Evolutionary conservation across 73 alveolate species (phyloP), one percentile per base, ranked within the genome.

Genomic region (Symbiodinium pilosum): DNA sequence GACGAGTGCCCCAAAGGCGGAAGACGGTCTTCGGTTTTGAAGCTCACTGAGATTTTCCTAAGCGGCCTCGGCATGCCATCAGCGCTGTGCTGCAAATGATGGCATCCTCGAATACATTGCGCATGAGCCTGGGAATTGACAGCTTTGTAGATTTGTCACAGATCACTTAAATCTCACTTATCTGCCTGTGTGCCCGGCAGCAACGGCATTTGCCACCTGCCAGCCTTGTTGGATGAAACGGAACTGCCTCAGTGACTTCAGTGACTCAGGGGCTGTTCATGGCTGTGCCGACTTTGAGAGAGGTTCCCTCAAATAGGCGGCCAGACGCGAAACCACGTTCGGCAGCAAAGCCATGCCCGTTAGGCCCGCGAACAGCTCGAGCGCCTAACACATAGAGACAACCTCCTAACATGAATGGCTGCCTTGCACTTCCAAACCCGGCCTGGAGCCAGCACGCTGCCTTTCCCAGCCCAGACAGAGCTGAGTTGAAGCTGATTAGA

Each of bases 11-110:
- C n/a, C n/a, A n/a, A n/a, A n/a, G n/a, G n/a, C n/a, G n/a, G n/a
- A n/a, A n/a, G n/a, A n/a, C n/a, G 59, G 59, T 47, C 14, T 14
- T 14, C 59, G 59, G 59, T 47, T 14, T 47, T 47, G 14, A 6
- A 9, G 21, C 59, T 47, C 21, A 14, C 59, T 47, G 21, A 47
- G 14, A 47, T 6, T 47, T 47, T 47, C 59, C 59, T 6, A 47
- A 47, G 14, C 36, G 69, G 73, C 95, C 95, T 64, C 44, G 86
- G 43, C 87, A 64, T 1, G 86, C 86, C 2, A 38, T 88, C 18
- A 88, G 43, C 11, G 86, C 95, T 40, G 95, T 68, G 41, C 86
- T 68, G 86, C 95, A 88, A 20, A 86, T 86, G 71, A 88, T 71
- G 38, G 73, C 47, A 69, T 88, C 95, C 30, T 36, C 64, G 47